Base-by-base conservation (phyloP, 495 filamentous ascomycete species). In the Aspergillus cristatus region DNA sequence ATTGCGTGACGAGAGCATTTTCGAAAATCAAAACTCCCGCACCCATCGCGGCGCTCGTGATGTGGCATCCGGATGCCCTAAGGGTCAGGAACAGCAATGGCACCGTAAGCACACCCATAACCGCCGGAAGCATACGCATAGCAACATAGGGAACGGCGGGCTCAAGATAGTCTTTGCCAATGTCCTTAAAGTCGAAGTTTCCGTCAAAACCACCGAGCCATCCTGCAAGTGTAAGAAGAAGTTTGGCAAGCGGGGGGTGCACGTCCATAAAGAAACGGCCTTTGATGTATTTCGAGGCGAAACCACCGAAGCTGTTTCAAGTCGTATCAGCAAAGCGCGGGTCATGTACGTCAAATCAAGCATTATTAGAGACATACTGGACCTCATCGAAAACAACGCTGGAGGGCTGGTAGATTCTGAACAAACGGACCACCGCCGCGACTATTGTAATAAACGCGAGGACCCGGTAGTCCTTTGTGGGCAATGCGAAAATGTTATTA, bases 301-400 rank as follows among this genome's bases (percentile, higher is more conserved):
- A 98, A 3, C 91, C 91, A 51, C 91, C 91, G 63, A 98, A 98
- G 59, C 89, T 94, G 52, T 53, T 35, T 11, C 15, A 28, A 12
- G 24, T 11, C 4, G 13, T n/a, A n/a, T 30, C 28, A 30, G 28
- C 28, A n/a, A 30, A 30, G 13, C 12, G 28, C 28, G n/a, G 12
- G 3, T 4, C 4, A 8, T 24, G 8, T 24, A 8, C 4, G 12
- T 11, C 11, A 30, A 11, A 30, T 34, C 33, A 4, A 14, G 13
- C 22, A 14, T 5, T 18, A 31, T 28, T 18, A 22, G 43, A 37
- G n/a, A 68, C 83, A 50, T 79, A 96, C 89, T 98, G 91, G 58
- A 98, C 91, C 72, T 98, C 91, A 55, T 98, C 91, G 58, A 98
- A 98, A 33, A 98, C 91, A 26, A 98, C 91, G 51, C 89, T 96